These are phyloP conservation scores for Penicillium flavigenum DNA, from an alignment of 495 filamentous ascomycete genomes.

Conservation along the genomic window DNA sequence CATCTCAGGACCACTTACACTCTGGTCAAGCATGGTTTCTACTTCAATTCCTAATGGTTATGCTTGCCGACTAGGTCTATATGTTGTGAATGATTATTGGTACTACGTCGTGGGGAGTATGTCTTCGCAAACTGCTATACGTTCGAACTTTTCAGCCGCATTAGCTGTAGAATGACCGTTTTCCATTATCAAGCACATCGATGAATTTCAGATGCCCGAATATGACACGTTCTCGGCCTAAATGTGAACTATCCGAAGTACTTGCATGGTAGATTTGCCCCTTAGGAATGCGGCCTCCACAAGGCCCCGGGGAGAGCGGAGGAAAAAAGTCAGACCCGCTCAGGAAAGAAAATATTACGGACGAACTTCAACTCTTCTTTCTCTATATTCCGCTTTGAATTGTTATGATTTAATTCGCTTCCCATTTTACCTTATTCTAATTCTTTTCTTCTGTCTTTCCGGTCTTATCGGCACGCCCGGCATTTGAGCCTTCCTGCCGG, in stretches of 20 bases:
- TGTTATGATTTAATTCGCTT: slow-evolving; percentile 5
- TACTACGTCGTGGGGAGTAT: neutral
- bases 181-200: neutral
- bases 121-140: neutral
- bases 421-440: neutral
- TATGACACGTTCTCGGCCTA: neutral
- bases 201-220: neutral
- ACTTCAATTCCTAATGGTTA: no score
- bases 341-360: slow-evolving; percentile 11
- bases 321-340: slow-evolving; percentile 6
- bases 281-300: slow-evolving; percentile 9
- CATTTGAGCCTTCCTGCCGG: slow-evolving; percentile 2
- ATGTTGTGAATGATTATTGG: neutral
- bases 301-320: neutral
- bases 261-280: neutral
- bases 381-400: neutral
- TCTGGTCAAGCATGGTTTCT: neutral
- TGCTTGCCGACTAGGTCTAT: no score
- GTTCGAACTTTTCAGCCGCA: neutral
- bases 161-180: neutral
- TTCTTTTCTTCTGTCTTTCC: neutral
- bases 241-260: neutral
- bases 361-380: slow-evolving; percentile 1
- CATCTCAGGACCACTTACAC: neutral
- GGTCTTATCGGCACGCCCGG: neutral